Conservation (phyloP, 208 protist species). For the Tritrichomonas foetus region DNA sequence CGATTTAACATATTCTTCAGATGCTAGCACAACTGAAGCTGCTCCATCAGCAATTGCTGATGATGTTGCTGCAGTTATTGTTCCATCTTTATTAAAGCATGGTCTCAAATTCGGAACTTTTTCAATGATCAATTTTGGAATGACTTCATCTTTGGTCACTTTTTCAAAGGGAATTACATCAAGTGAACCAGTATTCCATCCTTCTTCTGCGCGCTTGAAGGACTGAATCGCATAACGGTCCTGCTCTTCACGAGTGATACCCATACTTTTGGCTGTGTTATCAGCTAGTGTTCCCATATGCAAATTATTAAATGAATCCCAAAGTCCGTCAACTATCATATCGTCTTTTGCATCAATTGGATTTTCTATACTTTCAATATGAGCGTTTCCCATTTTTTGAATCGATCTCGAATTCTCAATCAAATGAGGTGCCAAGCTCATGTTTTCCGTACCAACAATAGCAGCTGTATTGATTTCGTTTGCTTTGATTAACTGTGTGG, state of each 20-base stretch:
- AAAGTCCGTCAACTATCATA: slow-evolving; percentile 69
- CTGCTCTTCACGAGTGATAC: slow-evolving; percentile 73
- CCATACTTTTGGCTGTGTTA: slow-evolving; percentile 69
- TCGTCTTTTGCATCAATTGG: slow-evolving; percentile 54
- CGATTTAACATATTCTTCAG: slow-evolving; percentile 66
- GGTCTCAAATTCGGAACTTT: slow-evolving; percentile 73
- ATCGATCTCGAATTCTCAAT: slow-evolving; percentile 56
- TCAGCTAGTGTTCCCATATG: slow-evolving; percentile 75
- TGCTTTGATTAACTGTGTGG: slow-evolving; percentile 44
- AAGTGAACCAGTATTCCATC: slow-evolving; percentile 56
- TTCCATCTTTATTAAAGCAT: slow-evolving; percentile 72
- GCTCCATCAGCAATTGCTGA: slow-evolving; percentile 77
- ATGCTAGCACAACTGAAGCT: slow-evolving; percentile 70
- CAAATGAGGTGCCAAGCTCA: slow-evolving; percentile 70
- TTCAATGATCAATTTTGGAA: slow-evolving; percentile 68
- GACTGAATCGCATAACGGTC: slow-evolving; percentile 77
- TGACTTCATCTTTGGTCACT: slow-evolving; percentile 72
- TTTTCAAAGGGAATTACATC: slow-evolving; percentile 57
- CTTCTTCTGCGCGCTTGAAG: slow-evolving; percentile 67
- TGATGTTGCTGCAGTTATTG: slow-evolving; percentile 79
- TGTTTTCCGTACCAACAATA: slow-evolving; percentile 65
- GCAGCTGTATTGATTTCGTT: slow-evolving; percentile 49
- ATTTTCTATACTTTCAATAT: no score
- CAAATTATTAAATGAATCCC: slow-evolving; percentile 63
- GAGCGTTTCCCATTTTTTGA: slow-evolving; percentile 38